These are phyloP conservation scores for Kodamaea kaohsiungensis DNA, from an alignment of 805 yeast genomes.

Conservation along the genomic window DNA sequence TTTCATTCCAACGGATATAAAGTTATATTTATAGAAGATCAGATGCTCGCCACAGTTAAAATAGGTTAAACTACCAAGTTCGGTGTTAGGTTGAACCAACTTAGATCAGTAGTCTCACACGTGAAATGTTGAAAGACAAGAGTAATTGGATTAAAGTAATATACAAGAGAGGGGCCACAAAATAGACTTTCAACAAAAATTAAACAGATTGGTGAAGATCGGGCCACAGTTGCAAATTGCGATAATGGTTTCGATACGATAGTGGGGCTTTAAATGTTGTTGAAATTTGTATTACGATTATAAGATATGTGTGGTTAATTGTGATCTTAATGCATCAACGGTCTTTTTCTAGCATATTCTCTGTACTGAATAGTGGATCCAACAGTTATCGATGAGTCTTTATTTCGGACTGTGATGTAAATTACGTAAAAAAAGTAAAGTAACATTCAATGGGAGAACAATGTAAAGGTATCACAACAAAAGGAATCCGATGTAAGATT, in stretches of 20 bases:
- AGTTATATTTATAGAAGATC: background rate
- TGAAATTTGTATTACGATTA: too few species aligned
- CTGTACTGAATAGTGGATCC: too few species aligned
- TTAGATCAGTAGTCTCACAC: background rate
- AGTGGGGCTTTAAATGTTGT: too few species aligned
- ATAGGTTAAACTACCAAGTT: background rate
- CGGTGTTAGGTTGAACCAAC: background rate
- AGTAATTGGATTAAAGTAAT: background rate
- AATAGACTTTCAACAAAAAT: background rate
- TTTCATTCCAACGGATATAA: background rate
- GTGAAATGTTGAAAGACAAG: background rate
- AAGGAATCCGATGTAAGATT: conserved; percentile 42
- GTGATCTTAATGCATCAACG: too few species aligned
- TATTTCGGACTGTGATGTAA: background rate
- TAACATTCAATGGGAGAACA: conserved; percentile 15
- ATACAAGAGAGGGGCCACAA: background rate
- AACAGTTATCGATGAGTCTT: background rate
- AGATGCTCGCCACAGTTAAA: background rate
- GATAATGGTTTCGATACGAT: too few species aligned
- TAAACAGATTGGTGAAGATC: background rate
- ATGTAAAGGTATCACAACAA: conserved; percentile 44
- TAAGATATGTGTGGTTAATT: too few species aligned
- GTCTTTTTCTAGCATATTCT: too few species aligned
- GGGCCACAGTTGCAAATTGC: conserved; percentile 4
- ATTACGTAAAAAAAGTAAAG: background rate